Evolutionary conservation across 148 eudicot species (phyloP), one percentile per base, ranked within the genome.

Genomic region (Pharnaceum exiguum): DNA sequence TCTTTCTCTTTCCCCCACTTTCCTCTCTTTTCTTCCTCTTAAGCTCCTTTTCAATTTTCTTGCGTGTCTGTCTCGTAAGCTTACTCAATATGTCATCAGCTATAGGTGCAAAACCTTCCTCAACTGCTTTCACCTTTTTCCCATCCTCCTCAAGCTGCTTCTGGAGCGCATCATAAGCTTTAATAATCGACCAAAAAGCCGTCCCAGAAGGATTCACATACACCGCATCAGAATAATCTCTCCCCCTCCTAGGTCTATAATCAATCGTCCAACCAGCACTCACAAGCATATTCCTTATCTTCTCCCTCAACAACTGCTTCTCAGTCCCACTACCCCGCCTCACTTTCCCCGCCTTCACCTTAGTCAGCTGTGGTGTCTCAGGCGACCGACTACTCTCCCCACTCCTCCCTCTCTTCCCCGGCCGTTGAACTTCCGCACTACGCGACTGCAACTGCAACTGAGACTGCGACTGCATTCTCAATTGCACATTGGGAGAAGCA

Each of bases 241-340:
- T 83, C 55, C 88, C 83, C 60, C 89, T 79, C 72, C 99, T 75
- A 55, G 99, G 99, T 71, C 99, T 88, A 64, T 89, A 89, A 77
- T 93, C 99, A 69, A 93, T 93, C n/a, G 81, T 81, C 99, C 99
- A 93, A 26, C 99, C 99, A 21, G 91, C 89, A 71, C 40, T 60
- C 13, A 86, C 55, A 55, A 93, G 90, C 88, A 89, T 79, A 39
- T 54, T 78, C 76, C 84, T 76, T 44, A 93, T 86, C 66, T 80
- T 77, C 70, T 93, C 99, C 37, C 99, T 86, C 60, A 93, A 60
- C 47, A 71, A 66, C 71, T 89, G 99, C 79, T 93, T 93, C 67
- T 93, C 99, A 3, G 99, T 93, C 65, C 91, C 89, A 62, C 74
- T 79, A 57, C 96, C 91, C 69, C 89, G 91, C 69, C 80, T 85